phyloP scores from a whole-genome alignment of 495 filamentous ascomycete genomes.

The Penicillium maclennaniae region DNA sequence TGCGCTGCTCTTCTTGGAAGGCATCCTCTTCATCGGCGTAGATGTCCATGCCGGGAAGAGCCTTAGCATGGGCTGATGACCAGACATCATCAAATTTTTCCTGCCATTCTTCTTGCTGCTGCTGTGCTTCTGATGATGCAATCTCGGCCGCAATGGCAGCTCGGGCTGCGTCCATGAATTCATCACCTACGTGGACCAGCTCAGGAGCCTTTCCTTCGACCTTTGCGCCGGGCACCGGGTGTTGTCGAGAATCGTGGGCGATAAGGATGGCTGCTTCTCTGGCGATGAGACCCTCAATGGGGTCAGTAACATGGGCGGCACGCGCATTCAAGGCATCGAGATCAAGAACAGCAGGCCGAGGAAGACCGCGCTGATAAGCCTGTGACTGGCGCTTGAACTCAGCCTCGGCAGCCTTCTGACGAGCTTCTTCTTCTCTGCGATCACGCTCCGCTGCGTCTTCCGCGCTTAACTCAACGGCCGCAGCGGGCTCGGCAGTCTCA shows the following conservation, averaged over 20 bases:
- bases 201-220: slow-evolving; percentile 56
- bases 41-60: slow-evolving; percentile 70
- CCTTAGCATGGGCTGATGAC: slow-evolving; percentile 56
- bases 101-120: slow-evolving; percentile 51
- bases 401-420: slow-evolving; percentile 65
- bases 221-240: slow-evolving; percentile 62
- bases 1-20: slow-evolving; percentile 46
- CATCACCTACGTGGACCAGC: slow-evolving; percentile 67
- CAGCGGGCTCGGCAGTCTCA: slow-evolving; percentile 63
- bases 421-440: slow-evolving; percentile 60
- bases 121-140: slow-evolving; percentile 38
- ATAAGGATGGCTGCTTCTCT: slow-evolving; percentile 75
- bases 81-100: slow-evolving; percentile 61
- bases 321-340: slow-evolving; percentile 61
- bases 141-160: slow-evolving; percentile 73
- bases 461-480: slow-evolving; percentile 52
- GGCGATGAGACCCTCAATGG: slow-evolving; percentile 60
- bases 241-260: slow-evolving; percentile 73
- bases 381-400: slow-evolving; percentile 85
- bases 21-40: slow-evolving; percentile 66
- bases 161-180: slow-evolving; percentile 66
- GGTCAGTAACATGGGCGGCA: slow-evolving; percentile 50
- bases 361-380: slow-evolving; percentile 79
- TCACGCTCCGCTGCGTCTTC: slow-evolving; percentile 87
- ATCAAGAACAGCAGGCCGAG: slow-evolving; percentile 72